Evolutionary conservation across 1,284 basidiomycete species (phyloP).

Genomic region (Mycena citricolor): DNA sequence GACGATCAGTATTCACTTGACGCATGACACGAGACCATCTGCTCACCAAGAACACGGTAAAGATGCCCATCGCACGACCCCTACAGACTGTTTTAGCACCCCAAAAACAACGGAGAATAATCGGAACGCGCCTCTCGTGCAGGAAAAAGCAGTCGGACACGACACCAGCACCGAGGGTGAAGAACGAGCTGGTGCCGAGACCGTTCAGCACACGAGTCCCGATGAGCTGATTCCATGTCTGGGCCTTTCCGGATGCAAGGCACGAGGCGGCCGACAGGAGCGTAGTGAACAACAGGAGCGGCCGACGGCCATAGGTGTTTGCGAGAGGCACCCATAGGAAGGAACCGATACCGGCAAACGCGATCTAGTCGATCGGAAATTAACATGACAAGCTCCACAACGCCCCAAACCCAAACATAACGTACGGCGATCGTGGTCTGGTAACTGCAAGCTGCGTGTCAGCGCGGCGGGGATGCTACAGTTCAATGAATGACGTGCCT

Average conservation of each 20-base stretch:
- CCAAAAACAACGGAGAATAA: too few species aligned
- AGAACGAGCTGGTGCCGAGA: conserved; percentile 1
- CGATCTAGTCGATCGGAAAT: conserved; percentile 8
- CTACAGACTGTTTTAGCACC: too few species aligned
- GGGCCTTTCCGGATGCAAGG: conserved; percentile 21
- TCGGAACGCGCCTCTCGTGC: too few species aligned
- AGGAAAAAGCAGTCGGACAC: conserved; percentile 5
- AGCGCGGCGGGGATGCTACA: background rate
- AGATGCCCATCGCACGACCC: conserved; percentile 6
- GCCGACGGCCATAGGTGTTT: conserved; percentile 23
- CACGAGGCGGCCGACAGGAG: conserved; percentile 21
- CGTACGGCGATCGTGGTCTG: conserved; percentile 21
- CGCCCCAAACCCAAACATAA: too few species aligned
- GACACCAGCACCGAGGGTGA: conserved; percentile 2
- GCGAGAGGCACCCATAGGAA: conserved; percentile 24
- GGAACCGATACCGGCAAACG: conserved; percentile 22
- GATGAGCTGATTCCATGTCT: conserved; percentile 23
- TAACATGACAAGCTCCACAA: background rate
- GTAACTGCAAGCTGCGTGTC: conserved; percentile 12
- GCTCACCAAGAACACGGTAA: conserved; percentile 1
- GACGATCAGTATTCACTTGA: background rate
- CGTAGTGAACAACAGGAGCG: conserved; percentile 21
- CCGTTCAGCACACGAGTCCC: conserved; percentile 16
- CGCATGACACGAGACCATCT: background rate
- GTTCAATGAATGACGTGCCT: background rate